Base-by-base conservation (phyloP, 495 filamentous ascomycete genomes). In the Zalerion maritima region DNA sequence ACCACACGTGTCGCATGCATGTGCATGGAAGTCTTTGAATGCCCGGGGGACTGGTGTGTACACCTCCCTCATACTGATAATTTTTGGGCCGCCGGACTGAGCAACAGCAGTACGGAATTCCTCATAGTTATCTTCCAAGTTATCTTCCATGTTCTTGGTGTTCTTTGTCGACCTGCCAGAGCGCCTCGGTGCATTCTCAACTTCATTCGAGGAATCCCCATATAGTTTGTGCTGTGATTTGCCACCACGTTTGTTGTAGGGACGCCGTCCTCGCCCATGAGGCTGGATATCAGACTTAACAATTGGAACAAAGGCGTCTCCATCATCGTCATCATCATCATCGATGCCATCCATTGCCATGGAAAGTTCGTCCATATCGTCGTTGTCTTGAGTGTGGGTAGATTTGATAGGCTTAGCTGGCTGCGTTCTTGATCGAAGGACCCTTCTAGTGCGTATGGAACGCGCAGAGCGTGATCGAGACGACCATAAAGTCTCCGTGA, bases 1-100 rank as follows among this genome's bases (percentile, higher is more conserved):
- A 11, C 55, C 50, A 50, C 91, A 99, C n/a, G 65, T 58, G 35
- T 81, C 75, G 49, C 91, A 99, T 4, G 43, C 45, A 11, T 67
- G 51, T n/a, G 56, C 66, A 47, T 99, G 91, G 49, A 93, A 93
- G 0, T 64, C 57, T 34, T 73, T 59, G 16, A 66, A 60, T 9
- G 50, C 45, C 1, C 42, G 18, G 4, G 68, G 40, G 6, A 76
- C 36, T 9, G 50, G 49, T 31, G 71, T 52, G 46, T 84, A 93
- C 0, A 57, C 42, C 45, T 94, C 86, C 33, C 73, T 69, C 3
- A 81, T 67, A 8, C 71, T 71, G 15, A 65, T 50, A 18, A 67
- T 52, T 39, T 71, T 79, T 1, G 64, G 57, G 3, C 40, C 41
- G 2, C 37, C 47, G 7, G 41, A n/a, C n/a, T n/a, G n/a, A n/a